These are phyloP conservation scores for Hypoxylon sp. DNA, from an alignment of 2,329 filamentous ascomycete genomes.

Conservation along the genomic window DNA sequence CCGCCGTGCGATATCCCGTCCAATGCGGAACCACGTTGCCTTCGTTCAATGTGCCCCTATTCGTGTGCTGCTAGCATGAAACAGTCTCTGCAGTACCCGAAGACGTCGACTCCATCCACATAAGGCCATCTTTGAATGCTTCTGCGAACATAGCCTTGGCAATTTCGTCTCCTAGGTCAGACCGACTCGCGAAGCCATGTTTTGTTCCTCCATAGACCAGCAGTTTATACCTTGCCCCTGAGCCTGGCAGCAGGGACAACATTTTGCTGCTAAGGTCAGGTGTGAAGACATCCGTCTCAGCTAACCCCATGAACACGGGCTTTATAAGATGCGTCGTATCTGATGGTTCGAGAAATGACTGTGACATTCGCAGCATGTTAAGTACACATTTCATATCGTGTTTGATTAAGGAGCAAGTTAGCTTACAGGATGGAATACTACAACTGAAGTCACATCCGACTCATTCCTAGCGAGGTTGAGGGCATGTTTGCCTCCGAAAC, in stretches of 20 bases:
- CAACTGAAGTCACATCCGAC: conserved; percentile 12
- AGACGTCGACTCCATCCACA: conserved; percentile 14
- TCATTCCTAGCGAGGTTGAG: conserved; percentile 19
- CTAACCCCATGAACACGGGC: conserved; percentile 23
- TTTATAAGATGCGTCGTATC: conserved; percentile 9
- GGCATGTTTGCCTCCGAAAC: conserved; percentile 28
- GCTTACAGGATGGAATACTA: conserved; percentile 27
- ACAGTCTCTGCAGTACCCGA: background rate
- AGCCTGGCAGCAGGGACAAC: conserved; percentile 9
- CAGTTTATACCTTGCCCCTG: conserved; percentile 18
- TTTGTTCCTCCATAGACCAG: conserved; percentile 25
- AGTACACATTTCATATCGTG: background rate
- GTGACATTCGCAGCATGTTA: background rate
- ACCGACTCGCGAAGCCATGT: conserved; percentile 24
- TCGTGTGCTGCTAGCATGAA: background rate
- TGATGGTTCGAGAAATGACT: conserved; percentile 25
- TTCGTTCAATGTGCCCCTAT: background rate
- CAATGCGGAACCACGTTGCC: background rate
- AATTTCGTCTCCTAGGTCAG: conserved; percentile 21
- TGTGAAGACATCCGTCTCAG: conserved; percentile 27
- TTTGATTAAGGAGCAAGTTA: background rate
- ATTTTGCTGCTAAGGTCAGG: conserved; percentile 16
- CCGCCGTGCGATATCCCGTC: too few relatives aligned
- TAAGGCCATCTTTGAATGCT: conserved; percentile 22
- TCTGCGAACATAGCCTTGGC: conserved; percentile 23